These are phyloP conservation scores for Ophiostoma populinum DNA, from an alignment of 2,329 filamentous ascomycete species.

Conservation along the genomic window DNA sequence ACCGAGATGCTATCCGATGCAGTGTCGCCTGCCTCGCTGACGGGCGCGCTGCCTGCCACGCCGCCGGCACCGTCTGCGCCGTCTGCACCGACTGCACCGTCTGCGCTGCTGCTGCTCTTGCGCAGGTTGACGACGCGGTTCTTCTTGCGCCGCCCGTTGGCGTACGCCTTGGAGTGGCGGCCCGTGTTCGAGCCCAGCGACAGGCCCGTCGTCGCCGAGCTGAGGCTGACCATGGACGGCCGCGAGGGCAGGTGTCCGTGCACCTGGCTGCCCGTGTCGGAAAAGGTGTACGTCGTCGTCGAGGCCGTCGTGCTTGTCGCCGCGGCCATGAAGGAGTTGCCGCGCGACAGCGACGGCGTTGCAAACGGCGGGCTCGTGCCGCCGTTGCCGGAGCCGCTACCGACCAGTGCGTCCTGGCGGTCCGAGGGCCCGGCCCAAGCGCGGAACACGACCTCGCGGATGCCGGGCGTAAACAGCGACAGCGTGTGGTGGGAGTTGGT, in stretches of 20 bases:
- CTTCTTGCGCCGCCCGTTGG: constrained; percentile 56
- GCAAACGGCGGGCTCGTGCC: constrained; percentile 28
- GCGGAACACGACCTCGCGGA: constrained; percentile 76
- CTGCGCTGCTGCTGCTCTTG: constrained; percentile 27
- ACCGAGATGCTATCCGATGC: constrained; percentile 31
- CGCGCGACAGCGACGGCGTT: constrained; percentile 40
- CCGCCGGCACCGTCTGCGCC: background rate
- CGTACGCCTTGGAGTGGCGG: constrained; percentile 39
- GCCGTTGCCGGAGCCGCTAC: constrained; percentile 5
- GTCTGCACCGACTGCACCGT: constrained; percentile 18
- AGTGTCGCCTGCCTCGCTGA: constrained; percentile 32
- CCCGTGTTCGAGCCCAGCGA: constrained; percentile 42
- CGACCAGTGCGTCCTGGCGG: constrained; percentile 34
- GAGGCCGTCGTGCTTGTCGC: constrained; percentile 40
- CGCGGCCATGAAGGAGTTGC: constrained; percentile 42
- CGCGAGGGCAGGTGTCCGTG: constrained; percentile 49
- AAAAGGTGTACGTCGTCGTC: constrained; percentile 57
- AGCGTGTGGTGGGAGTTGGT: constrained; percentile 80
- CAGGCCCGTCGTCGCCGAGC: constrained; percentile 44
- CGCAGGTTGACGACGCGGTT: constrained; percentile 67
- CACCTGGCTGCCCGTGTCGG: constrained; percentile 47
- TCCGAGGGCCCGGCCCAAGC: constrained; percentile 77
- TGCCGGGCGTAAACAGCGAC: constrained; percentile 81
- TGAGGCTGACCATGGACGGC: constrained; percentile 45
- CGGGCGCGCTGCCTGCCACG: constrained; percentile 26